These are phyloP conservation scores for Nakazawaea anatomiae DNA, from an alignment of 805 yeast genomes.

Conservation along the genomic window DNA sequence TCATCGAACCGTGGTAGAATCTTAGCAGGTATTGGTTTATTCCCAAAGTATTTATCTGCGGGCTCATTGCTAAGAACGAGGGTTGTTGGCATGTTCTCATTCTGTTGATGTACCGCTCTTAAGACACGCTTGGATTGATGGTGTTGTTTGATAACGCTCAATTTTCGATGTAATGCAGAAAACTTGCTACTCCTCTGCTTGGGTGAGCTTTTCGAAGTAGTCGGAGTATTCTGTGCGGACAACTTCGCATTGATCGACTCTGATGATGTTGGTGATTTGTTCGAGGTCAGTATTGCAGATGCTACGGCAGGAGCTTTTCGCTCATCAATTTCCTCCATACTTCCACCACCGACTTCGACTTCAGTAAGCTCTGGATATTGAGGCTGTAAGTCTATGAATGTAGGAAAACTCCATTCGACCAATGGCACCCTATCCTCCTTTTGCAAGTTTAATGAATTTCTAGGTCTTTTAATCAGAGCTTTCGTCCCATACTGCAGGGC, in stretches of 20 bases:
- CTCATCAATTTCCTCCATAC: too few relatives aligned
- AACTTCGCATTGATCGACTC: not conserved
- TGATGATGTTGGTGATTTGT: not conserved
- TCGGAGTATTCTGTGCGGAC: not conserved
- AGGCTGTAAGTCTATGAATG: too few relatives aligned
- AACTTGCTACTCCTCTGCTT: conserved; percentile 3
- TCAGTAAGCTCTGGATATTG: too few relatives aligned
- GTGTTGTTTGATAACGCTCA: not conserved
- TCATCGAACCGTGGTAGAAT: not conserved
- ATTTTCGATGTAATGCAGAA: not conserved
- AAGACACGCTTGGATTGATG: not conserved
- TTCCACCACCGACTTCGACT: too few relatives aligned
- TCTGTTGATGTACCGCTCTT: not conserved
- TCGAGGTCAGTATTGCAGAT: too few relatives aligned
- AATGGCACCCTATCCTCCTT: conserved; percentile 15
- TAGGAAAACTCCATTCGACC: conserved; percentile 6
- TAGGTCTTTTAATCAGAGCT: conserved; percentile 27
- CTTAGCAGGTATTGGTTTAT: too few relatives aligned
- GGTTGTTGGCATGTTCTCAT: not conserved
- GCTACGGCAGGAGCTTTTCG: too few relatives aligned
- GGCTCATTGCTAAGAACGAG: not conserved
- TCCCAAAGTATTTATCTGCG: not conserved
- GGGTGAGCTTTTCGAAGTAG: conserved; percentile 6
- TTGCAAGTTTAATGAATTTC: conserved; percentile 25
- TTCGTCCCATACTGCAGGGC: conserved; percentile 26